These are phyloP conservation scores for Torulaspora franciscae DNA, from an alignment of 805 yeast genomes.

Conservation along the genomic window DNA sequence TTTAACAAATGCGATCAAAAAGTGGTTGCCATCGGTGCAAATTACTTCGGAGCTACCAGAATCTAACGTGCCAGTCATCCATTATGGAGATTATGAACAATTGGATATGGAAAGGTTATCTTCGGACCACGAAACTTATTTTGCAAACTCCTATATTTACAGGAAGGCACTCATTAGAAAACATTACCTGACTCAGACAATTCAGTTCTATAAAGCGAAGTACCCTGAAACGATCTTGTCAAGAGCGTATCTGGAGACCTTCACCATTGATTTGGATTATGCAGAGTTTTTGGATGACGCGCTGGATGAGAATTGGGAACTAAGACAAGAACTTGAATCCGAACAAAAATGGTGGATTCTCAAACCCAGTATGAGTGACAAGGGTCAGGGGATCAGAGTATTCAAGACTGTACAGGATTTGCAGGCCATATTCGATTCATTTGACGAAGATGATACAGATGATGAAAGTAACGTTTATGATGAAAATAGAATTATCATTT, in stretches of 20 bases:
- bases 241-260: constrained; percentile 66
- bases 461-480: constrained; percentile 37
- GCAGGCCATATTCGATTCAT: constrained; percentile 77
- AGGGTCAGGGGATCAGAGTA: constrained; percentile 90
- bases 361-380: constrained; percentile 95
- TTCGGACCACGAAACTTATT: constrained; percentile 42
- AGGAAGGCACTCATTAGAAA: constrained; percentile 89
- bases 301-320: constrained; percentile 85
- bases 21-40: constrained; percentile 34
- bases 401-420: constrained; percentile 75
- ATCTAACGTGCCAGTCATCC: constrained; percentile 43
- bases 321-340: constrained; percentile 67
- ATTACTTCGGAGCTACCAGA: constrained; percentile 29
- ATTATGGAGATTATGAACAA: constrained; percentile 87
- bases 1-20: constrained; percentile 30
- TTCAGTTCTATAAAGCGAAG: constrained; percentile 69
- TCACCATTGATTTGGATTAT: constrained; percentile 81
- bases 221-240: constrained; percentile 61
- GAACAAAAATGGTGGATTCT: constrained; percentile 73
- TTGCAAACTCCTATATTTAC: constrained; percentile 75
- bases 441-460: constrained; percentile 67
- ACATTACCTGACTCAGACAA: constrained; percentile 79
- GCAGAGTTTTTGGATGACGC: constrained; percentile 95
- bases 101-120: constrained; percentile 62
- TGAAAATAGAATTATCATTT: constrained; percentile 66